Base-by-base conservation (phyloP, 768 basidiomycete species). In the Suillus americanus region DNA sequence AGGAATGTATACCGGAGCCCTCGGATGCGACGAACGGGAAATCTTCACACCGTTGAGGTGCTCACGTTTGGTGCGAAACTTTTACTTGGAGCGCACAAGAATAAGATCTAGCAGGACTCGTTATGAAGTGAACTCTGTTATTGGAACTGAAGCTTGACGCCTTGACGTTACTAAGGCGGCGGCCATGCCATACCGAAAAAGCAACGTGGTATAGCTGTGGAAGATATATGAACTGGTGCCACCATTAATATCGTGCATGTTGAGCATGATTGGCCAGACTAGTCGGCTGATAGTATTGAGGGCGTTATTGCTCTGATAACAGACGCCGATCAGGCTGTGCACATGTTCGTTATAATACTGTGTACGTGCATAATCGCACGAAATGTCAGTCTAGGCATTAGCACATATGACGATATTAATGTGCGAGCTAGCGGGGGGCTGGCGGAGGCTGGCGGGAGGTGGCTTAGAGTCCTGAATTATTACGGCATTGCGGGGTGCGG, bases 401-500 rank as follows among this genome's bases (percentile, higher is more conserved):
- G 33, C 18, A 5, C 51, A 53, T 30, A 53, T 5, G 10, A 20
- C 51, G 18, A 53, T 53, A 54, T 54, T 54, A 54, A 54, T 54
- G 30, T 54, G 50, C 28, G 50, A 51, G 46, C 28, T 18, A 18
- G 20, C 53, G 10, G 51, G 8, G 51, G 28, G 51, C 51, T 20
- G 18, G 13, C 35, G 51, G 8, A 30, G 28, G 51, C 51, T 20
- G 18, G 13, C 35, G 14, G 8, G 23, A 37, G 37, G n/a, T 20
- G 38, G 38, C 25, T 37, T 25, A 57, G 2, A 28, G 9, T 18
- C 23, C 37, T 57, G 38, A 25, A 38, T 40, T 16, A 38, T 57
- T 57, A 57, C 16, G 37, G 3, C 10, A 59, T 59, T 59, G 57
- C 14, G 57, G 57, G 57, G 25, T 59, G 57, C 28, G 57, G 57